Conservation (phyloP, 2,329 filamentous ascomycete genomes). For the Talaromyces sp. region DNA sequence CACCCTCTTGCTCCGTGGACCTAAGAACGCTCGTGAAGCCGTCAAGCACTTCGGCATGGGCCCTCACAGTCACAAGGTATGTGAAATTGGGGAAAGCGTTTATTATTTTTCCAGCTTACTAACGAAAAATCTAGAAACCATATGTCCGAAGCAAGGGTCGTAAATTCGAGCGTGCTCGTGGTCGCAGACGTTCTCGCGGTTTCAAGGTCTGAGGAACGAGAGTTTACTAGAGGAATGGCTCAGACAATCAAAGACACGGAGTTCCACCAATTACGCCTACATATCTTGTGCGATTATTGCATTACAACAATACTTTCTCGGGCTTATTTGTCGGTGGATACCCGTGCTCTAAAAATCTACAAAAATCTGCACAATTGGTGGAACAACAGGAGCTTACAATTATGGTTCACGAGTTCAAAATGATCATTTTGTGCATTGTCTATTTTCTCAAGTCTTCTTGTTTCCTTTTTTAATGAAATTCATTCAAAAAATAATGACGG, state of each 20-base stretch:
- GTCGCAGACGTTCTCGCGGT: conserved; percentile 94
- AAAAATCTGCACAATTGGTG: conserved; percentile 16
- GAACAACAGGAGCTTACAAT: conserved; percentile 5
- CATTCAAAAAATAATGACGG: conserved; percentile 13
- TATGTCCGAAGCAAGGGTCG: conserved; percentile 97
- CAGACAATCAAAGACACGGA: conserved; percentile 15
- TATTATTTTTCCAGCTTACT: not conserved
- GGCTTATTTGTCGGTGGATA: conserved; percentile 12
- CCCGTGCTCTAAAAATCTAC: conserved; percentile 7
- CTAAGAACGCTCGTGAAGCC: conserved; percentile 97
- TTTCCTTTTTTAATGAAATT: conserved; percentile 16
- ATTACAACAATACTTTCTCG: conserved; percentile 9
- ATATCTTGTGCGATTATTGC: conserved; percentile 10
- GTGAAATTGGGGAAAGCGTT: conserved; percentile 28
- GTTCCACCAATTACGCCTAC: conserved; percentile 7
- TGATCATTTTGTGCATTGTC: conserved; percentile 17
- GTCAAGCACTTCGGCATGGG: conserved; percentile 99
- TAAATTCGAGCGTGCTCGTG: conserved; percentile 99
- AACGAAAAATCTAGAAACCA: conserved; percentile 68
- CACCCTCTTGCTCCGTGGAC: conserved; percentile 93
- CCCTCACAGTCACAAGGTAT: conserved; percentile 94
- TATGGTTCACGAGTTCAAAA: conserved; percentile 13
- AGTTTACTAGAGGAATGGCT: conserved; percentile 19
- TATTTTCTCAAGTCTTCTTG: conserved; percentile 16
- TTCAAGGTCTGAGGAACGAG: conserved; percentile 89